A percentile compares a stretch with the other conserved stretches of the same genome.
Evolutionary conservation across 306 rosid genomes (phyloP).

Genomic region (Senna siamea): DNA sequence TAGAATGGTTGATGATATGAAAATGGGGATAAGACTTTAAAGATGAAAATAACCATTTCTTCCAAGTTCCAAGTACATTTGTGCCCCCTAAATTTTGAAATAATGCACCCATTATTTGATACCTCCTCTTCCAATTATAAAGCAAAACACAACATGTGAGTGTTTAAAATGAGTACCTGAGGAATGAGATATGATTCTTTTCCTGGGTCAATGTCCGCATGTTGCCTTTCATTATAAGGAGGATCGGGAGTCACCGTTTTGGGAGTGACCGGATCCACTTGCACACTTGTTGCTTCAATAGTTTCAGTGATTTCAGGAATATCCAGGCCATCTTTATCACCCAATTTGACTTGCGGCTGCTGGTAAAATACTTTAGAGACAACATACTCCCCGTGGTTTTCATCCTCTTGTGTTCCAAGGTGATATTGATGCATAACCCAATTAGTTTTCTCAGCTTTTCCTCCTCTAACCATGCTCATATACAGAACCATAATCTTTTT

Average conservation of each 20-base stretch:
- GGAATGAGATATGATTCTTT: constrained; percentile 38
- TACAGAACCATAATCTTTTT: constrained; percentile 92
- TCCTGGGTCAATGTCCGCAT: constrained; percentile 49
- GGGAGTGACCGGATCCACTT: constrained; percentile 81
- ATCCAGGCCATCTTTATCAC: constrained; percentile 59
- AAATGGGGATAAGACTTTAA: neutral
- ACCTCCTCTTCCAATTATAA: constrained; percentile 26
- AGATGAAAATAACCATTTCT: neutral
- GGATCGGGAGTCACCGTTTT: constrained; percentile 74
- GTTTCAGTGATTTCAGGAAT: constrained; percentile 49
- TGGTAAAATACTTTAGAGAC: constrained; percentile 79
- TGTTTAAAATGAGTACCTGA: constrained; percentile 45
- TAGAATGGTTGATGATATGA: neutral
- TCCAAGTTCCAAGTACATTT: no score
- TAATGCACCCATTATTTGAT: constrained; percentile 2
- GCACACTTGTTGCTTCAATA: constrained; percentile 31
- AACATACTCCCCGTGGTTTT: constrained; percentile 71
- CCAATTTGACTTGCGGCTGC: constrained; percentile 60
- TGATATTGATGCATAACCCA: constrained; percentile 96
- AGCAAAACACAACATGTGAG: constrained; percentile 5
- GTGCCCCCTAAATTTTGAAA: neutral
- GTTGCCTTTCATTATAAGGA: constrained; percentile 48
- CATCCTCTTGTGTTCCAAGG: constrained; percentile 78
- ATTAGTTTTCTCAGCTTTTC: constrained; percentile 77
- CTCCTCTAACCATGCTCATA: constrained; percentile 54